Conservation (phyloP, 2,329 filamentous ascomycete genomes). For the Trichoderma sp. region DNA sequence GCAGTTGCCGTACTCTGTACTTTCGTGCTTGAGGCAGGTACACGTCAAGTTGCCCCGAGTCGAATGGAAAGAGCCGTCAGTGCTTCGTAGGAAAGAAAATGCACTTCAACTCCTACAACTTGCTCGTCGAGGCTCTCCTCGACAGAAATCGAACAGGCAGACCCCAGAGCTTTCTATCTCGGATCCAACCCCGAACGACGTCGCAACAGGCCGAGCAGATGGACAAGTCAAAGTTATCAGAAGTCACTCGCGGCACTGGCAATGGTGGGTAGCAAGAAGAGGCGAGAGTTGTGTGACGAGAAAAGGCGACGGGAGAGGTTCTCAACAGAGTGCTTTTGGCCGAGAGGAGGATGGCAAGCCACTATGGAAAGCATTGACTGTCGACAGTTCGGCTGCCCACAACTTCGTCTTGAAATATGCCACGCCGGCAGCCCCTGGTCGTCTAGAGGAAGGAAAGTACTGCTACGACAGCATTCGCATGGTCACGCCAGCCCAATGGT, state of each 20-base stretch:
- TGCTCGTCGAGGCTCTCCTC: neutral
- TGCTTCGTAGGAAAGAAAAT: neutral
- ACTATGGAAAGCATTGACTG: constrained; percentile 25
- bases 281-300: constrained; percentile 13
- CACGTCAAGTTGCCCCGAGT: constrained; percentile 4
- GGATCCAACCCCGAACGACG: constrained; percentile 1
- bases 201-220: neutral
- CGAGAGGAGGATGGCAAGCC: constrained; percentile 22
- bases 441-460: constrained; percentile 22
- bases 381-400: constrained; percentile 24
- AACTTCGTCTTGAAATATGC: constrained; percentile 25
- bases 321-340: constrained; percentile 18
- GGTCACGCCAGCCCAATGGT: constrained; percentile 28
- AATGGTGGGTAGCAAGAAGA: constrained; percentile 5
- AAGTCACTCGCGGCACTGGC: constrained; percentile 23
- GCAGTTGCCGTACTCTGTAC: constrained; percentile 13
- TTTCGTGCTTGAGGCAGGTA: neutral
- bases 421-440: constrained; percentile 22
- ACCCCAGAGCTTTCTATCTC: constrained; percentile 9
- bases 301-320: constrained; percentile 17
- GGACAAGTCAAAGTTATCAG: constrained; percentile 3
- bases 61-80: neutral
- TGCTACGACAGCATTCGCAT: constrained; percentile 24
- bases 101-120: constrained; percentile 21
- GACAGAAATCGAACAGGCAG: neutral